phyloP scores from a whole-genome alignment of 2,329 filamentous ascomycete species.

The Colletotrichum gloeosporioides region DNA sequence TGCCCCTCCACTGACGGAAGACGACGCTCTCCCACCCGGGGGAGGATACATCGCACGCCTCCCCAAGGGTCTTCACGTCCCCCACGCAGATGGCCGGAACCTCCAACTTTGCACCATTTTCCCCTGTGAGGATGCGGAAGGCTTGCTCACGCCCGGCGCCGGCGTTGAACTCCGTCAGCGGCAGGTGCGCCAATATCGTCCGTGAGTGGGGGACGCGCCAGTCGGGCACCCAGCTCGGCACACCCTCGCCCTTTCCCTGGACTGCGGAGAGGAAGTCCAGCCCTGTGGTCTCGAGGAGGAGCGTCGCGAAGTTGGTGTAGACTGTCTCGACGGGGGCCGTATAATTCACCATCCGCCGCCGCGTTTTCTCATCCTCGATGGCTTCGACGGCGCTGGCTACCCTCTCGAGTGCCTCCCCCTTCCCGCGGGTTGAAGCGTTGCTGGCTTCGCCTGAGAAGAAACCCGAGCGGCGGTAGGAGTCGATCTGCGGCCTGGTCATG shows the following conservation, averaged over 20 bases:
- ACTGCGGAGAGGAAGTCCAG: not conserved
- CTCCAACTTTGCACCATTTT: not conserved
- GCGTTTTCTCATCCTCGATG: not conserved
- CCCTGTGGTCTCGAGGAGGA: not conserved
- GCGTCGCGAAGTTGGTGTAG: not conserved
- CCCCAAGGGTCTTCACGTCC: not conserved
- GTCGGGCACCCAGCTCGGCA: not conserved
- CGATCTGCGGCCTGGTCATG: not conserved
- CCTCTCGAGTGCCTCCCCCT: not conserved
- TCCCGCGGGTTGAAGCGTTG: not conserved
- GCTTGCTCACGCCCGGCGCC: not conserved
- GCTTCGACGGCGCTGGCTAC: not conserved
- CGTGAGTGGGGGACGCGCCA: not conserved
- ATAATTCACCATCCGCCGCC: not conserved
- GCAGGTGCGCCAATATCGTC: not conserved
- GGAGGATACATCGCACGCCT: not conserved
- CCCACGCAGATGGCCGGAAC: not conserved
- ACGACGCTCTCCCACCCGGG: not conserved
- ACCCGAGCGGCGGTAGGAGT: not conserved
- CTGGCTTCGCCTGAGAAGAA: not conserved
- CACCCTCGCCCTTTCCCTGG: not conserved
- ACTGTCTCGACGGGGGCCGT: not conserved
- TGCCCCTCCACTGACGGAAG: not conserved
- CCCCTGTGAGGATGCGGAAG: not conserved
- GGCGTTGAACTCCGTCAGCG: not conserved